Base-by-base conservation (phyloP, 2,329 filamentous ascomycete species). In the Claviceps sorghi region DNA sequence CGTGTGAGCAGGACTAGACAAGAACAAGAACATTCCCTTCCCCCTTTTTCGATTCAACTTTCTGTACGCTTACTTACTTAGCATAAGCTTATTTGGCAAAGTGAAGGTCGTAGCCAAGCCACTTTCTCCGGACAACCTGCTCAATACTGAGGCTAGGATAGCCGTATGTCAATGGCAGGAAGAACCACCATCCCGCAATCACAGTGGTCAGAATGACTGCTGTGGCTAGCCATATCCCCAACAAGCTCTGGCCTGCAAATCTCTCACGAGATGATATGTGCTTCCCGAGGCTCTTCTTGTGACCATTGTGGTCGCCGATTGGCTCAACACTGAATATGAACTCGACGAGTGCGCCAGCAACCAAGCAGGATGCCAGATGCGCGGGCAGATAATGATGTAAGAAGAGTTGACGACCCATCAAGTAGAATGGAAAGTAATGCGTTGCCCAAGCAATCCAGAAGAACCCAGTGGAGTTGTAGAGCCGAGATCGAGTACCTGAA, bases 391-490 rank as follows among this genome's bases (percentile, higher is more conserved):
- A 98, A 70, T 98, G 93, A 69, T 98, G 93, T 60, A 98, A 71
- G 82, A 98, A 98, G 58, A 96, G 83, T 68, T 98, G 91, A 61
- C 91, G 89, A 53, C 91, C 91, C 91, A 98, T 98, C 57, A 96
- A 81, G 73, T 83, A 98, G 76, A 98, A 98, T 50, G 91, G 91
- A 68, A 95, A 82, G 74, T 96, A 98, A 68, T 98, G 93, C 2
- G 89, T 91, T 15, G 88, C 89, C 93, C 93, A 98, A 52, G 89
- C 88, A 53, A 98, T 80, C 81, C 96, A 97, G 75, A 98, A 94
- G 79, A 98, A 98, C 26, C 93, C 93, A 0, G 93, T 97, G 52
- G 89, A 96, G 76, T 97, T 97, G 73, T 98, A 98, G 49, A 98
- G 78, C 57, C 90, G 89, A 26, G 87, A 90, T 58, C 93, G 90